Base-by-base conservation (phyloP, 2,329 filamentous ascomycete genomes). In the Curvularia eragrostidis region DNA sequence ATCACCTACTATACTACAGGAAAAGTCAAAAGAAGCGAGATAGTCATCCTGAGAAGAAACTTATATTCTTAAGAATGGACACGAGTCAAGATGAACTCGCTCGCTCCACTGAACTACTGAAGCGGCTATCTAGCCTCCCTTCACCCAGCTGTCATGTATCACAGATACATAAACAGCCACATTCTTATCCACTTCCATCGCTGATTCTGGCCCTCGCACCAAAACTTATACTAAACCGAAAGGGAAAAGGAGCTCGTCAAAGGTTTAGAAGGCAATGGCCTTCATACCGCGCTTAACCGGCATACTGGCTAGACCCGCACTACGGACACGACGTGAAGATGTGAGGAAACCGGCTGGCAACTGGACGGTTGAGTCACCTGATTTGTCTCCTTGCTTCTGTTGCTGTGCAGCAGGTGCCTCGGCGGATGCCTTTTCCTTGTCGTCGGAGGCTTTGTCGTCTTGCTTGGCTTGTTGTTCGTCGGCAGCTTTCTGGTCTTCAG, bases 291-390 rank as follows among this genome's bases (percentile, higher is more conserved):
- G 54, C 34, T 52, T 56, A 21, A 9, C 24, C 7, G 42, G 54
- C 48, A 56, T 48, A 13, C 19, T 41, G 8, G 42, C 43, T 10
- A 36, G 44, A 9, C 48, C 34, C 3, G 36, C 43, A 15, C 44
- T 48, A 19, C 54, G 43, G 5, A 32, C 36, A 12, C 54, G 44
- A n/a, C 49, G 21, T 2, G 53, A 42, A 36, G 52, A 47, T 10
- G 43, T 55, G 6, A 61, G 50, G 51, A 61, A 61, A 13, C 58
- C 58, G 21, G 48, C 58, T 12, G 58, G 58, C 23, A 55, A 39
- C 21, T 58, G 48, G 19, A 61, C 48, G 2, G 48, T 48, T 2
- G 57, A 48, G 1, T 48, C 53, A 2, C 57, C 57, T 3, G 56
- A n/a, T 6, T 38, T 36, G 13, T 23, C 39, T 41, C 15, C 39